Base-by-base conservation (phyloP, 768 basidiomycete genomes). In the Suillus americanus region DNA sequence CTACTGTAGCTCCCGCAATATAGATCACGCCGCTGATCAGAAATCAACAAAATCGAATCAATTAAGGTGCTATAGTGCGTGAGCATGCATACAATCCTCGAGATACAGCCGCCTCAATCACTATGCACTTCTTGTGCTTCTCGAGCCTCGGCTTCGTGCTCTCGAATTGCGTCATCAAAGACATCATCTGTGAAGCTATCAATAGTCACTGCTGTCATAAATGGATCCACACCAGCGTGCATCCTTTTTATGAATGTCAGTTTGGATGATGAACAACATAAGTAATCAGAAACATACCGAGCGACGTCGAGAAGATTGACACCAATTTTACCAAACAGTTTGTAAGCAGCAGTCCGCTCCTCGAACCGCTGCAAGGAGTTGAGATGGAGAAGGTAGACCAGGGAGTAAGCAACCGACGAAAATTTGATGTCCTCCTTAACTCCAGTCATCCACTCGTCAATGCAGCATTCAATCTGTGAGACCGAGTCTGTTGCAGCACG, bases 381-480 rank as follows among this genome's bases (percentile, higher is more conserved):
- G 48, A 66, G 59, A 61, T 66, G 66, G 25, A 30, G 5, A 13
- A 13, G 10, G 46, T 65, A 66, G 38, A 64, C 64, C 13, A 8
- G 43, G 18, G n/a, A 18, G n/a, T 66, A 66, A 33, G 66, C 48
- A 12, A 45, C 14, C 1, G 40, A 57, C 4, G 64, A 61, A 38
- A 66, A 65, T 9, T 65, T 62, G 54, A 66, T 61, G 35, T 66
- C 60, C 13, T 46, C 50, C 30, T 62, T 65, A 3, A 65, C 23
- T 13, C 66, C 64, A 9, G 64, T 66, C 16, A 65, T 50, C 63
- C 64, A 66, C 33, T 66, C 50, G 6, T 66, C 66, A 12, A 66
- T 66, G 61, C 64, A 65, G 28, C 66, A 66, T 41, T 66, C 65
- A 50, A 66, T 64, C 65, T 66, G 43, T 50, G 13, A 64, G 28